Conservation (phyloP, 2,329 filamentous ascomycete species). For the Davidsoniella neocaledoniae region DNA sequence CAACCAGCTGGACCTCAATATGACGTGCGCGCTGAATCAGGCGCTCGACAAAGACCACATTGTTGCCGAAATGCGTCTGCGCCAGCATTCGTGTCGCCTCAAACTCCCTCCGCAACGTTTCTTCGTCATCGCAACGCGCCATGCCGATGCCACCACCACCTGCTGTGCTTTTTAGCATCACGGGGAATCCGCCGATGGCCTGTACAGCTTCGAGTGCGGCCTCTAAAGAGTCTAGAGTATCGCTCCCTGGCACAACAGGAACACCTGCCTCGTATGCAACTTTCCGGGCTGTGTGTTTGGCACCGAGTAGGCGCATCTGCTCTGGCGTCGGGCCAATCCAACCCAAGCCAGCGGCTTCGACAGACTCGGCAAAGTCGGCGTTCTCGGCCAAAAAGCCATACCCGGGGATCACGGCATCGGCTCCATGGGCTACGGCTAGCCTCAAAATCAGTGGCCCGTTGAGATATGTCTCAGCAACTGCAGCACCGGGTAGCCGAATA, state of each 20-base stretch:
- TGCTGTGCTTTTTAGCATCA: slow-evolving; percentile 27
- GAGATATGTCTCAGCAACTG: slow-evolving; percentile 37
- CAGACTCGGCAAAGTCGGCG: slow-evolving; percentile 38
- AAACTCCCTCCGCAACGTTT: slow-evolving; percentile 13
- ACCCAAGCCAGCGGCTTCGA: slow-evolving; percentile 34
- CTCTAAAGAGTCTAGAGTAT: slow-evolving; percentile 10
- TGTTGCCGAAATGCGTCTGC: slow-evolving; percentile 25
- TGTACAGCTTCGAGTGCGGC: slow-evolving; percentile 17
- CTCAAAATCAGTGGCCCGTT: slow-evolving; percentile 44
- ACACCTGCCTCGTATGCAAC: slow-evolving; percentile 20
- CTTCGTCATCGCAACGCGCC: slow-evolving; percentile 15
- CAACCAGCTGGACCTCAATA: slow-evolving; percentile 34
- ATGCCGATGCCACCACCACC: slow-evolving; percentile 28
- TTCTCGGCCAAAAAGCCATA: slow-evolving; percentile 54
- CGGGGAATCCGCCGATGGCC: slow-evolving; percentile 19
- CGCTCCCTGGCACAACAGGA: slow-evolving; percentile 21
- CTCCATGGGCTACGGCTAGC: slow-evolving; percentile 31
- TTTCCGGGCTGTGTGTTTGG: slow-evolving; percentile 23
- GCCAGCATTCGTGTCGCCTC: slow-evolving; percentile 16
- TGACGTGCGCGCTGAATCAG: slow-evolving; percentile 27
- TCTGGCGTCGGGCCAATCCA: slow-evolving; percentile 42
- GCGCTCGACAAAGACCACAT: slow-evolving; percentile 26
- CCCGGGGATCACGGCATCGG: slow-evolving; percentile 45
- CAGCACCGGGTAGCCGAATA: slow-evolving; percentile 40
- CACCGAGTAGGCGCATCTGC: slow-evolving; percentile 22